phyloP scores from a whole-genome alignment of 2,329 filamentous ascomycete genomes.

The Plenodomus lindquistii region DNA sequence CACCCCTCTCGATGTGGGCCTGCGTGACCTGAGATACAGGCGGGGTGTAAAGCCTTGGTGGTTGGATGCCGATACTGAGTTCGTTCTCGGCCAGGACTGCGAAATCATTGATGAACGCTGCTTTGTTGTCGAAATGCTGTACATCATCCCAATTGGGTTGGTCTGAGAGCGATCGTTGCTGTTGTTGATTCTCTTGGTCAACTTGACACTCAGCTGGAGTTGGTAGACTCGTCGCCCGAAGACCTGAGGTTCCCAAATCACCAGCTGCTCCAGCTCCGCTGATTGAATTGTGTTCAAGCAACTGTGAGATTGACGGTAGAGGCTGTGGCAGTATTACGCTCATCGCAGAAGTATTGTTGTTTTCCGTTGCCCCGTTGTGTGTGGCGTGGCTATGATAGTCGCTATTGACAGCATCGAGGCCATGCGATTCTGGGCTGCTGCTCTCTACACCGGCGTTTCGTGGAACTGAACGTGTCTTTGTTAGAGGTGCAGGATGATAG shows the following conservation, averaged over 20 bases:
- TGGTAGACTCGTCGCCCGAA: slow-evolving; percentile 18
- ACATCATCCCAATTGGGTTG: slow-evolving; percentile 8
- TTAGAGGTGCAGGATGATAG: slow-evolving; percentile 43
- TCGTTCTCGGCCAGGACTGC: slow-evolving; percentile 37
- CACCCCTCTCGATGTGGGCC: slow-evolving; percentile 32
- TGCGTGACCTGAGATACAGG: slow-evolving; percentile 13
- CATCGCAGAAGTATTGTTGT: background rate
- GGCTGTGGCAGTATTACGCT: background rate
- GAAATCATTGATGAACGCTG: slow-evolving; percentile 29
- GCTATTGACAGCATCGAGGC: background rate
- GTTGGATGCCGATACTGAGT: slow-evolving; percentile 26
- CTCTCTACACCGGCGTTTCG: slow-evolving; percentile 7
- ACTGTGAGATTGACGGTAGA: slow-evolving; percentile 2
- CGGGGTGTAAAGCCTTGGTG: slow-evolving; percentile 3
- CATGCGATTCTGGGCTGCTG: slow-evolving; percentile 11
- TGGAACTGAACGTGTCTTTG: slow-evolving; percentile 22
- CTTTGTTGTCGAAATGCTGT: slow-evolving; percentile 12
- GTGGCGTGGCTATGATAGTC: background rate
- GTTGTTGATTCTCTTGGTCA: background rate
- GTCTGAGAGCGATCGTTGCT: slow-evolving; percentile 16
- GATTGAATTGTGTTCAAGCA: background rate
- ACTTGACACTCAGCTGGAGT: background rate
- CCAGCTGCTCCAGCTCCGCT: background rate
- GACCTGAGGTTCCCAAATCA: background rate
- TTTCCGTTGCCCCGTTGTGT: background rate